Evolutionary conservation across 2,329 filamentous ascomycete genomes (phyloP).

Genomic region (Fusarium sp.): DNA sequence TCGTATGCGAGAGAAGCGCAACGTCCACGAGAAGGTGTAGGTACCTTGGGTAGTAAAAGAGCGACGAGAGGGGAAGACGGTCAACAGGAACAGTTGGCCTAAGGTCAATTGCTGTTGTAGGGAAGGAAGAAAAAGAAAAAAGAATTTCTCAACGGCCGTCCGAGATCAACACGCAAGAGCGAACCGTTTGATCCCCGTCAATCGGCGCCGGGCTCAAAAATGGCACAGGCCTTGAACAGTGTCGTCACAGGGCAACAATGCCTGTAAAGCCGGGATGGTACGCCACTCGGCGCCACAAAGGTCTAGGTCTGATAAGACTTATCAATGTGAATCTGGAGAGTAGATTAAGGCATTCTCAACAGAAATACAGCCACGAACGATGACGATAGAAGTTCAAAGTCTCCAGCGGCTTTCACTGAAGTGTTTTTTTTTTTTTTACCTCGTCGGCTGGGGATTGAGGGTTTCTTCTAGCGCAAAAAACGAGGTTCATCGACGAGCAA

Average conservation of each 20-base stretch:
- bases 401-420: neutral
- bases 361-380: neutral
- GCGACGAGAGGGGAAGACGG: neutral
- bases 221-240: slow-evolving; percentile 37
- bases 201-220: slow-evolving; percentile 24
- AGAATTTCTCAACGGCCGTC: slow-evolving; percentile 17
- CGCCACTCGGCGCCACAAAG: slow-evolving; percentile 37
- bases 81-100: neutral
- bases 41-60: neutral
- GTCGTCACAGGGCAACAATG: slow-evolving; percentile 42
- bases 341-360: neutral
- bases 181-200: slow-evolving; percentile 16
- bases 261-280: slow-evolving; percentile 24
- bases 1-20: slow-evolving; percentile 8
- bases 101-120: neutral
- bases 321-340: neutral
- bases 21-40: slow-evolving; percentile 2
- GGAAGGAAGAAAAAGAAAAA: slow-evolving; percentile 15
- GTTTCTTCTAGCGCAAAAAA: slow-evolving; percentile 14
- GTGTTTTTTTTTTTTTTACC: slow-evolving; percentile 28
- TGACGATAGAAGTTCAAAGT: neutral
- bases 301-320: slow-evolving; percentile 22
- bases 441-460: slow-evolving; percentile 22
- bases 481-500: slow-evolving; percentile 2
- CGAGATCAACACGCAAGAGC: slow-evolving; percentile 5